Evolutionary conservation across 1,284 basidiomycete genomes (phyloP).

Genomic region (Austroboletus novae-zelandiae): DNA sequence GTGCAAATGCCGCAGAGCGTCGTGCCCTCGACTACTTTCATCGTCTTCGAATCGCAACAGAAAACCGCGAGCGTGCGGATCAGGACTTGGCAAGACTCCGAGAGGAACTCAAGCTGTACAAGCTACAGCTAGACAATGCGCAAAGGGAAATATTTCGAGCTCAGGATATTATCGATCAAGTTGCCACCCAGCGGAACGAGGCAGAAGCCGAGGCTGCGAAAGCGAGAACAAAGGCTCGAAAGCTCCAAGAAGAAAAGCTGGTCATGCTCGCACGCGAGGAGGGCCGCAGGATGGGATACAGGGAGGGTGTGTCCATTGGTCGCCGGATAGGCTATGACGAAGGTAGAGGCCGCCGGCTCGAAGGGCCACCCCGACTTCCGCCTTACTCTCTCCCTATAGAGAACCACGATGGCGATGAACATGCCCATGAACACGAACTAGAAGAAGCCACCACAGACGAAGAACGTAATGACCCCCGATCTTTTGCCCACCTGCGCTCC

Average conservation of each 20-base stretch:
- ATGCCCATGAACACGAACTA: constrained; percentile 12
- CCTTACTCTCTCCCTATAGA: constrained; percentile 14
- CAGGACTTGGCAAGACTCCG: constrained; percentile 39
- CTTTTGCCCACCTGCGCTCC: constrained; percentile 11
- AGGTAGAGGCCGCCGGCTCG: constrained; percentile 21
- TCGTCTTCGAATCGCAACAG: constrained; percentile 39
- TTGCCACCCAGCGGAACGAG: constrained; percentile 39
- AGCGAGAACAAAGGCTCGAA: constrained; percentile 42
- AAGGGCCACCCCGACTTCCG: constrained; percentile 12
- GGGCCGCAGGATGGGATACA: constrained; percentile 40
- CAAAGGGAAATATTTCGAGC: constrained; percentile 47
- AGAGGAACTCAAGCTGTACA: constrained; percentile 46
- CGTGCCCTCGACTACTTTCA: constrained; percentile 44
- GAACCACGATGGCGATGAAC: constrained; percentile 12
- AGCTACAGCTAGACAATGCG: constrained; percentile 46
- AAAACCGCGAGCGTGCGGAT: constrained; percentile 41
- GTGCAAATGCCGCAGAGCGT: constrained; percentile 46
- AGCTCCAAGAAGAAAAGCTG: constrained; percentile 42
- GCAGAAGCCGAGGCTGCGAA: constrained; percentile 47
- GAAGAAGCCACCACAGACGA: constrained; percentile 17
- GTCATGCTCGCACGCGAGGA: constrained; percentile 43
- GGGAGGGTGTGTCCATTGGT: constrained; percentile 40
- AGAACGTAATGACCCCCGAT: constrained; percentile 21
- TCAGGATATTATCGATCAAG: constrained; percentile 43
- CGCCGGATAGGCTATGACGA: constrained; percentile 34